Evolutionary conservation across 768 basidiomycete genomes (phyloP), one percentile per base, ranked within the genome.

Genomic region (Lentinula lateritia): DNA sequence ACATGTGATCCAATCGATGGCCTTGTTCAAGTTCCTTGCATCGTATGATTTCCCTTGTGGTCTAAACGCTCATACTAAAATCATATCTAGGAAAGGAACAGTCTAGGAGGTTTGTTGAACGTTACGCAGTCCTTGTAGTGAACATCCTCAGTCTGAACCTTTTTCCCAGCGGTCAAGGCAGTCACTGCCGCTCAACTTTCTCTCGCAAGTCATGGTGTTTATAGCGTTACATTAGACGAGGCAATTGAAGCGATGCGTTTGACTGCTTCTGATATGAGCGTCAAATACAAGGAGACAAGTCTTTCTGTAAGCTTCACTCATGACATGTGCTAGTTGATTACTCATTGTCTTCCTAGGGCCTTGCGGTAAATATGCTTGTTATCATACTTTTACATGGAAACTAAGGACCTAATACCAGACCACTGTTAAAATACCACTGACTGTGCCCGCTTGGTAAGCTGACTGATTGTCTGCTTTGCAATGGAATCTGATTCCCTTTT

Each of bases 1-100:
- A 98, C 95, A 2, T 98, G 95, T 69, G 95, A 97, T 72, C 95
- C 95, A 5, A 92, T 94, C 60, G 92, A 93, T 65, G 93, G 94
- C 0, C 80, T 95, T 10, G 94, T 96, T 2, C 93, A 97, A 71
- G 93, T 97, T 7, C 95, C 95, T 6, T 98, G 96, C 70, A 97
- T 97, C 61, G 94, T 94, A 73, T 68, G 88, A 54, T 38, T 41
- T 41, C 32, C 50, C 23, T 46, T 28, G 28, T 36, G 8, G 6
- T 38, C 36, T 15, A 52, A 5, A 6, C 36, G 12, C 15, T 18
- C 2, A n/a, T 6, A 10, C 50, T 50, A 8, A 48, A 13, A 6
- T 38, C 9, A 50, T 34, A 8, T 59, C 5, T 66, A 89, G 88
- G 90, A 93, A 73, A 84, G 93, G 35, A 93, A 94, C 70, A 92